A percentile compares a stretch with the other conserved stretches of the same genome.
phyloP scores from a whole-genome alignment of 148 eudicot species.

The Bassia scoparia region DNA sequence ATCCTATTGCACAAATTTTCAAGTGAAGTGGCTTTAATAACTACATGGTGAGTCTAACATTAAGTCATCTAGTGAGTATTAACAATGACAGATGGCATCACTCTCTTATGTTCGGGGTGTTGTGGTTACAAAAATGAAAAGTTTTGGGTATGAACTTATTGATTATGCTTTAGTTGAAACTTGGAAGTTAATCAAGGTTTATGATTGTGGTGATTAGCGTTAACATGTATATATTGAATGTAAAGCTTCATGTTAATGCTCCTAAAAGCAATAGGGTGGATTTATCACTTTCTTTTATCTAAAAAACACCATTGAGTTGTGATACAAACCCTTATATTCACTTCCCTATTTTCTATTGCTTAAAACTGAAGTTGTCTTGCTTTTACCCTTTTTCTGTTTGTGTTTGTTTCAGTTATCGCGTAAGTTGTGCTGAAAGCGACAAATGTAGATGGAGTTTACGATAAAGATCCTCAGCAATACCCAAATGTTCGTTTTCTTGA shows the following conservation, averaged over 20 bases:
- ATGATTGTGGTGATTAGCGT: no score
- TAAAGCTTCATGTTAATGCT: background rate
- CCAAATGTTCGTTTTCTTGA: conserved; percentile 79
- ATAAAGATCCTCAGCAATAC: conserved; percentile 69
- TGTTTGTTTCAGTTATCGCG: conserved; percentile 66
- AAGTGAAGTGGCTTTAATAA: no score
- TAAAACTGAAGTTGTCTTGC: background rate
- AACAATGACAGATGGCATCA: no score
- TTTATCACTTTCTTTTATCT: background rate
- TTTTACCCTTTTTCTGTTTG: background rate
- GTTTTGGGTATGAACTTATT: no score
- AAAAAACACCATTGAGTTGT: background rate
- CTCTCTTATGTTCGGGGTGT: no score
- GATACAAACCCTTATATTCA: background rate
- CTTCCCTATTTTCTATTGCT: background rate
- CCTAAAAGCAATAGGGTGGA: background rate
- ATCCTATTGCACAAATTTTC: no score
- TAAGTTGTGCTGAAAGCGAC: conserved; percentile 94
- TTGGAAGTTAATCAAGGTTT: no score
- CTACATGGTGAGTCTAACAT: no score
- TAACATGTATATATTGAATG: background rate
- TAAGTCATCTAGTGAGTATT: no score
- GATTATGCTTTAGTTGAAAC: no score
- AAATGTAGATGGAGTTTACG: conserved; percentile 92
- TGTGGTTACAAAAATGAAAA: no score